Evolutionary conservation across 2,329 filamentous ascomycete genomes (phyloP), one percentile per base, ranked within the genome.

Genomic region (Meredithiella fracta): DNA sequence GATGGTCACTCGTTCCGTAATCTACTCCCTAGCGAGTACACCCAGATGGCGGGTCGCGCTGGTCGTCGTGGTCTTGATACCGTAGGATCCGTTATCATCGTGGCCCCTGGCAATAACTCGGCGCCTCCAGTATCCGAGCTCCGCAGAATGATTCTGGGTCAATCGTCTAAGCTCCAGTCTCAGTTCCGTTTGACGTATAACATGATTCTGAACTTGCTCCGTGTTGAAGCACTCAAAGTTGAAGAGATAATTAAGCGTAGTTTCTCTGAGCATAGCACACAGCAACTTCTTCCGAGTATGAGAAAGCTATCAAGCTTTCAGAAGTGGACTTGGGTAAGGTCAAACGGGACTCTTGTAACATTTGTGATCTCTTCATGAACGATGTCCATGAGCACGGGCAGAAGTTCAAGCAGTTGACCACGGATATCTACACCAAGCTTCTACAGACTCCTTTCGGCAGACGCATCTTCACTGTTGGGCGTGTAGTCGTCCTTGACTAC

Each of bases 221-320:
- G 92, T 37, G 92, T 98, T 1, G 92, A 98, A 68, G 92, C 92
- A 1, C 71, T 98, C 61, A 97, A 96, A 72, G 97, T 98, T 62
- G 92, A 98, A 67, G 92, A 98, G 69, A 98, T 98, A 92, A 98
- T 98, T 73, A 98, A 98, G 76, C 85, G 92, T 61, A 96, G 90
- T 67, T 98, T 98, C 73, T 96, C 91, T 54, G 92, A 98, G 68
- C 92, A 98, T 68, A 91, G 91, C 23, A 97, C 91, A 0, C 92
- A 98, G 65, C 90, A 94, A 60, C 71, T 97, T 11, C 73, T 97
- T 1, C 92, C 92, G 90, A 97, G 67, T 91, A 97, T 63, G 90
- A 98, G 69, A 94, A 94, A 68, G 85, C 89, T 58, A 88, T 98
- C 59, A 89, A 91, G 66, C 63, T 95, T 1, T 94, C 90, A 0